Evolutionary conservation across 495 filamentous ascomycete species (phyloP), one percentile per base, ranked within the genome.

Genomic region (Aspergillus olivimuriae): DNA sequence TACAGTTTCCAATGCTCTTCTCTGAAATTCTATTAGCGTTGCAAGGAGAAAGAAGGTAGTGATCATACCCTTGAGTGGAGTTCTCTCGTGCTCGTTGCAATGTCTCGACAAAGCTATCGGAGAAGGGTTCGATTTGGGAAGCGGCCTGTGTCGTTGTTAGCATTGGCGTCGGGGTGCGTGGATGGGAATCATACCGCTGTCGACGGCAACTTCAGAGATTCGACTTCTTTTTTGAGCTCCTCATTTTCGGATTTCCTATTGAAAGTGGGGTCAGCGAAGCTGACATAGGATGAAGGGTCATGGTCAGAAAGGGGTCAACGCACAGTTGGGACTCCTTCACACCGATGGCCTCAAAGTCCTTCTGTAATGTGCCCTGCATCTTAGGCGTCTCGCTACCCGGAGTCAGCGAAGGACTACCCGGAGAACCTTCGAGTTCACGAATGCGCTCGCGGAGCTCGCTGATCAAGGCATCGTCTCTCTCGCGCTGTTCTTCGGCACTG

Each of bases 381-480:
- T 61, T 65, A 2, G 68, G 63, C 23, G 69, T 70, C 23, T 64
- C 58, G 16, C 58, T 64, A 7, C 62, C 65, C 6, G 69, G 56
- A 2, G 56, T 61, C 16, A 56, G 59, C 14, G 69, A 70, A 39
- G 61, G 60, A 41, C 61, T 71, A 35, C 66, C 59, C 23, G 67
- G 64, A 3, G 65, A 56, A 15, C 69, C 63, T 43, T 76, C 71
- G 9, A 75, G 46, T 24, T 79, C 74, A 15, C 72, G 68, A 18
- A 79, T 61, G 22, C 70, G 63, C 14, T 75, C 69, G 41, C 76
- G 66, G 7, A 80, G 64, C 41, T 81, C 77, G 45, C 66, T 67
- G 19, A 78, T 73, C 35, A 71, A 46, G 10, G 77, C 73, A 44
- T 77, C 66, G 32, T 79, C 75, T 44, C 73, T 66, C 22, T 73